Conservation (phyloP, 495 filamentous ascomycete species). For the Lasiosphaeria miniovina region DNA sequence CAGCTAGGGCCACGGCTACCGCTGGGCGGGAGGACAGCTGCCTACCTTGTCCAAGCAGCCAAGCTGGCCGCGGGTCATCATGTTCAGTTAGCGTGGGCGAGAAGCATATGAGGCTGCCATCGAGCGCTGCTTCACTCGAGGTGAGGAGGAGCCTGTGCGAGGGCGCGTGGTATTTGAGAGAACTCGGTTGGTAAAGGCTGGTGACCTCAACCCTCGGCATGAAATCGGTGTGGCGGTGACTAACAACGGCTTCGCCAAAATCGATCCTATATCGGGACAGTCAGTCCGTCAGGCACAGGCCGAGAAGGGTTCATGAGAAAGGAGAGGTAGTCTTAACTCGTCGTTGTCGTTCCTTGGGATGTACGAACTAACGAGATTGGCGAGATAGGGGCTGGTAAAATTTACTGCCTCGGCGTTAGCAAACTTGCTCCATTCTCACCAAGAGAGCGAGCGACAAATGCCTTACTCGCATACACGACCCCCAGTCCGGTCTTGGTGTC, state of each 20-base stretch:
- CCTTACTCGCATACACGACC: constrained; percentile 31
- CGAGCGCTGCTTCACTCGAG: constrained; percentile 3
- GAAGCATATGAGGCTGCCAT: constrained; percentile 13
- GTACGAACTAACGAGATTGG: constrained; percentile 16
- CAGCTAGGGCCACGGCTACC: background rate
- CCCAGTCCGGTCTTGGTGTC: constrained; percentile 25
- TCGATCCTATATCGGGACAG: too few relatives aligned
- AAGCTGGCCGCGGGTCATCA: constrained; percentile 15
- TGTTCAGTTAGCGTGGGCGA: constrained; percentile 8
- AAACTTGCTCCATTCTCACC: background rate
- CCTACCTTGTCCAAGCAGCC: constrained; percentile 10
- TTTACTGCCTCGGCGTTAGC: background rate
- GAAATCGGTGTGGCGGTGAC: constrained; percentile 4
- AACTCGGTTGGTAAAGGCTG: constrained; percentile 13
- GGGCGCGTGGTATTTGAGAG: constrained; percentile 31
- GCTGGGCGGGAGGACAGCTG: background rate
- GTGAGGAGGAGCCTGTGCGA: constrained; percentile 28
- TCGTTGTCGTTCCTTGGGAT: constrained; percentile 26
- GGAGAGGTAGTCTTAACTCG: constrained; percentile 12
- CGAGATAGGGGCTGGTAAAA: constrained; percentile 2
- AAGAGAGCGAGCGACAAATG: background rate
- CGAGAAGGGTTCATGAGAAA: background rate
- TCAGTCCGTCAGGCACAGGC: too few relatives aligned
- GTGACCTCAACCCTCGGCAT: background rate
- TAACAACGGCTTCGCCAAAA: constrained; percentile 4